Percentiles rank a stretch among this genome's conserved stretches.
These are phyloP conservation scores for Malus fusca DNA, from an alignment of 306 rosid genomes.

Conservation along the genomic window DNA sequence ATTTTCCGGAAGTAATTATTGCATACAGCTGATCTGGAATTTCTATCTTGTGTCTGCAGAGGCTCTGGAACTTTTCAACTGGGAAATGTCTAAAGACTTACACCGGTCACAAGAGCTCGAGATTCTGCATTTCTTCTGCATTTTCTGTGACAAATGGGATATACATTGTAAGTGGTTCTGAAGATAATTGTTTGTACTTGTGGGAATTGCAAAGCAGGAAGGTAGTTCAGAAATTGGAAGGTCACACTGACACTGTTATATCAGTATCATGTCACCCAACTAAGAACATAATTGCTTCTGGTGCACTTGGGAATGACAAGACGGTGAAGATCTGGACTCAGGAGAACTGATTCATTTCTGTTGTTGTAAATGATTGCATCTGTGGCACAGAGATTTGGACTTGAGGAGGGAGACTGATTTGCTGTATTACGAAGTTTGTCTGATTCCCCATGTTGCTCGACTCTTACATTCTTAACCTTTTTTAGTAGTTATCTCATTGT, in stretches of 20 bases:
- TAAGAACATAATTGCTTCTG: conserved; percentile 87
- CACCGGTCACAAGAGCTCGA: conserved; percentile 73
- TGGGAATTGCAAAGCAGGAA: conserved; percentile 86
- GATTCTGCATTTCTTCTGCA: conserved; percentile 72
- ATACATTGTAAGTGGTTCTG: conserved; percentile 88
- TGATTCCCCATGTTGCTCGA: not conserved
- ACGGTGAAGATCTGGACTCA: conserved; percentile 92
- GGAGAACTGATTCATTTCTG: conserved; percentile 31
- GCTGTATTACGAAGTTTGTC: not conserved
- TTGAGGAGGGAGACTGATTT: not conserved
- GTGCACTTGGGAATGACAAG: conserved; percentile 86
- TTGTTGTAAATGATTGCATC: not conserved
- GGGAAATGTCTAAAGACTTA: conserved; percentile 90
- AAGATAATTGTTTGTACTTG: conserved; percentile 67
- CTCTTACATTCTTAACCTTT: not conserved
- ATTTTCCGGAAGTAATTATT: not conserved
- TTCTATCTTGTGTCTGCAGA: conserved; percentile 31
- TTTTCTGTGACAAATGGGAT: conserved; percentile 84
- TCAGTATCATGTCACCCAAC: conserved; percentile 89
- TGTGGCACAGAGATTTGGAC: not conserved
- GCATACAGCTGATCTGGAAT: not conserved
- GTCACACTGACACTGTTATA: conserved; percentile 81
- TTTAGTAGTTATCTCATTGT: not conserved
- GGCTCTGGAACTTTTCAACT: conserved; percentile 91
- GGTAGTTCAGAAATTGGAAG: conserved; percentile 86